phyloP scores from a whole-genome alignment of 1,284 basidiomycete species.

The Tilletia horrida region DNA sequence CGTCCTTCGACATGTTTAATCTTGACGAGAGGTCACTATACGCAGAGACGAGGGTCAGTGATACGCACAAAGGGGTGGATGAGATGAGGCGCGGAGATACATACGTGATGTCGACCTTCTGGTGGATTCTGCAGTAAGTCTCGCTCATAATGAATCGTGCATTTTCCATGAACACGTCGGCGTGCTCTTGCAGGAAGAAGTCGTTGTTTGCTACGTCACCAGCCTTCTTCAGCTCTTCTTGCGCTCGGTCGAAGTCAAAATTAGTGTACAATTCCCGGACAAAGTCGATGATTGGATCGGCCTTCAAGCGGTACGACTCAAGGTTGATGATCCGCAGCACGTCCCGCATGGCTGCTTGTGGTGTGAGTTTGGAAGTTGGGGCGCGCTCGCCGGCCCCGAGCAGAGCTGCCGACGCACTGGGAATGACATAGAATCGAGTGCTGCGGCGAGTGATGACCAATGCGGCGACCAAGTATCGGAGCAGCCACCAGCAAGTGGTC shows the following conservation, averaged over 20 bases:
- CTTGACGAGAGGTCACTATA: slow-evolving; percentile 82
- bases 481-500: slow-evolving; percentile 88
- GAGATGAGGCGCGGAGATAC: slow-evolving; percentile 49
- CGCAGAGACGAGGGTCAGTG: not conserved
- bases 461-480: slow-evolving; percentile 89
- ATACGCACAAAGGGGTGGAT: not conserved
- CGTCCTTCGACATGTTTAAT: slow-evolving; percentile 83
- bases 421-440: slow-evolving; percentile 47
- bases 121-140: slow-evolving; percentile 95
- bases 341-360: slow-evolving; percentile 50
- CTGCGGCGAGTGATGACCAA: slow-evolving; percentile 82
- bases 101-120: slow-evolving; percentile 87
- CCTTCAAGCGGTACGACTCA: slow-evolving; percentile 64
- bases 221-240: slow-evolving; percentile 73
- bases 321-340: slow-evolving; percentile 48
- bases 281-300: slow-evolving; percentile 91
- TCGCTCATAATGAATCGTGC: slow-evolving; percentile 92
- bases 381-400: slow-evolving; percentile 46
- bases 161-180: slow-evolving; percentile 90
- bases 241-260: slow-evolving; percentile 85
- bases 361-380: slow-evolving; percentile 40
- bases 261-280: slow-evolving; percentile 88
- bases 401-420: slow-evolving; percentile 31
- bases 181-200: slow-evolving; percentile 87
- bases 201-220: slow-evolving; percentile 82